A percentile compares a stretch with the other conserved stretches of the same genome.
Evolutionary conservation across 2,329 filamentous ascomycete genomes (phyloP).

Genomic region (Sporothrix luriei): DNA sequence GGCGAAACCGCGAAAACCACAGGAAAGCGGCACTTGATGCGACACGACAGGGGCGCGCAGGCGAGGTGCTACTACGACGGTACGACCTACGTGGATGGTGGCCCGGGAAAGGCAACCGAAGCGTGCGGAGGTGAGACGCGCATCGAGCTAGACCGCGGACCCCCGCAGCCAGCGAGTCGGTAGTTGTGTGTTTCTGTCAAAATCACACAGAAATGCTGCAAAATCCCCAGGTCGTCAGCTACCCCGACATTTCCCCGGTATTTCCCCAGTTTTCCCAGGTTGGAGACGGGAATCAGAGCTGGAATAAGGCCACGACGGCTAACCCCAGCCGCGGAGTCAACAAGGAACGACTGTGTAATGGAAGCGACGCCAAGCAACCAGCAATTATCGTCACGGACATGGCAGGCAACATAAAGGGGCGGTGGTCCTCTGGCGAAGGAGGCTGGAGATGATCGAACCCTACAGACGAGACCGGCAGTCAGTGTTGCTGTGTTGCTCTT

Average conservation of each 20-base stretch:
- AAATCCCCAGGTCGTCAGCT: not conserved
- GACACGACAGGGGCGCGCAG: no score
- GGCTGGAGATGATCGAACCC: not conserved
- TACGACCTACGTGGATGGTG: no score
- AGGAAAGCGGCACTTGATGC: no score
- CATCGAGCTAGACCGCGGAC: not conserved
- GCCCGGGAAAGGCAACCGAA: not conserved
- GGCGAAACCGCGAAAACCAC: no score
- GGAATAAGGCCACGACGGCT: not conserved
- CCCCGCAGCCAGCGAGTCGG: conserved; percentile 1
- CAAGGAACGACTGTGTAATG: not conserved
- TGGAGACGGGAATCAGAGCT: no score
- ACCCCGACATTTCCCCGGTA: not conserved
- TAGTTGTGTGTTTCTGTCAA: not conserved
- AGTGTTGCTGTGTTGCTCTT: not conserved
- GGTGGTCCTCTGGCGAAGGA: not conserved
- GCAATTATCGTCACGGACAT: not conserved
- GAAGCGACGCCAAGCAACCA: not conserved
- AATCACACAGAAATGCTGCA: no score
- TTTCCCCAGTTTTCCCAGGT: not conserved
- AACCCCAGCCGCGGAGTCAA: not conserved
- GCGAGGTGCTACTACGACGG: no score
- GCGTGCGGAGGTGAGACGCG: conserved; percentile 1
- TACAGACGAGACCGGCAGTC: not conserved
- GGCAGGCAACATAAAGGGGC: conserved; percentile 11